Conservation (phyloP, 1,284 basidiomycete genomes). For the Mycena sp. region DNA sequence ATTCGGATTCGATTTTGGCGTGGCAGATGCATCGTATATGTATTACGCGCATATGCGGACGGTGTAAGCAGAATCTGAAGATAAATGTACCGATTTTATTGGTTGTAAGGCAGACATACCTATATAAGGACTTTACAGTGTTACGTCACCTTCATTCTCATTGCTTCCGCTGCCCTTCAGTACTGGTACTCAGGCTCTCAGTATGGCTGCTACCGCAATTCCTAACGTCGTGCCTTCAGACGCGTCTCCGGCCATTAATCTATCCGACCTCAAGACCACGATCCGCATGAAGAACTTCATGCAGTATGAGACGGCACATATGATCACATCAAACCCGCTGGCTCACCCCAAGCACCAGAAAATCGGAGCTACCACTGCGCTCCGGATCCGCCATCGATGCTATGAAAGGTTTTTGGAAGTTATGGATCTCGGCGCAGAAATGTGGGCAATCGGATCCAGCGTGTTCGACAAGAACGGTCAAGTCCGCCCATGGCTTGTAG, state of each 20-base stretch:
- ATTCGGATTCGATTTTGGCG: slow-evolving; percentile 15
- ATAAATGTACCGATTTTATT: slow-evolving; percentile 7
- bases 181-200: no score
- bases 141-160: neutral
- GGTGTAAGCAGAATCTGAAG: slow-evolving; percentile 10
- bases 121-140: neutral
- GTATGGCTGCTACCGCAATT: no score
- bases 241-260: neutral
- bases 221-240: neutral
- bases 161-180: neutral
- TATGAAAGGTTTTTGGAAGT: slow-evolving; percentile 9
- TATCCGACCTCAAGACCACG: neutral
- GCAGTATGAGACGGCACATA: slow-evolving; percentile 7
- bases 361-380: neutral
- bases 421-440: slow-evolving; percentile 9
- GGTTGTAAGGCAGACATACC: neutral
- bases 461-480: slow-evolving; percentile 19
- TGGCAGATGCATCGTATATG: slow-evolving; percentile 21
- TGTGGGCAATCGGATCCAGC: slow-evolving; percentile 6
- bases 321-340: neutral
- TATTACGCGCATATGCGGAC: slow-evolving; percentile 13
- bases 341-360: slow-evolving; percentile 1
- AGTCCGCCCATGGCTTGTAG: slow-evolving; percentile 12
- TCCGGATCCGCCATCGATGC: neutral
- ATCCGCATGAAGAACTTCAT: slow-evolving; percentile 12